Evolutionary conservation across 352 stramenopile genomes (phyloP), one percentile per base, ranked within the genome.

Genomic region (Phytophthora brassicae): DNA sequence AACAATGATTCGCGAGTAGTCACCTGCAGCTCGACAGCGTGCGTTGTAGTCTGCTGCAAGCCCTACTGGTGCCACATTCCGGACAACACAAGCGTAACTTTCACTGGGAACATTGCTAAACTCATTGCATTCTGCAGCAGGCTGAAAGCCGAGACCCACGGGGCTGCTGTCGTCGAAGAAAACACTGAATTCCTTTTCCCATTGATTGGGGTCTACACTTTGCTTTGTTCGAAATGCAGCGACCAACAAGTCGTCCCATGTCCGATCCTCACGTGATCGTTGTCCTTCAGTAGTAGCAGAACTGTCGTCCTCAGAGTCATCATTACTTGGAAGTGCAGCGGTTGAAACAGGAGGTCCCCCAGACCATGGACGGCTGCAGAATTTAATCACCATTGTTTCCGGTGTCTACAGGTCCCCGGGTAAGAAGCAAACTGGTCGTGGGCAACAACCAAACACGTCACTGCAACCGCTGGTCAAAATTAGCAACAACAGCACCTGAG

Each of bases 21-120:
- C 79, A 4, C 78, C 76, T 14, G 60, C 47, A 9, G 60, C 57
- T 8, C 52, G 58, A 49, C 76, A 84, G 6, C 64, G 72, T 8
- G 67, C 64, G 47, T 92, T 92, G 68, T 92, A 75, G n/a, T 79
- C 66, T 26, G 68, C 67, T 16, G 68, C 74, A n/a, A 82, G 70
- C 20, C 79, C 66, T 6, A 50, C 54, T 2, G 62, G 63, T 29
- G 69, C 52, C 19, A 91, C 67, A 28, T 78, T 60, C 16, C 64
- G 58, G 16, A 91, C 75, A 9, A 66, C 43, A 52, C 78, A 89
- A 54, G 54, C 47, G 41, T 89, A 88, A 16, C 49, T 69, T 22
- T 58, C 31, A 3, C 45, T 35, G 22, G 29, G 19, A 36, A 60
- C 47, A 7, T 55, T 43, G 12, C 29, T 60, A 24, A 57, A 62